Evolutionary conservation across 768 basidiomycete species (phyloP).

Genomic region (Trichaptum fuscoviolaceum): DNA sequence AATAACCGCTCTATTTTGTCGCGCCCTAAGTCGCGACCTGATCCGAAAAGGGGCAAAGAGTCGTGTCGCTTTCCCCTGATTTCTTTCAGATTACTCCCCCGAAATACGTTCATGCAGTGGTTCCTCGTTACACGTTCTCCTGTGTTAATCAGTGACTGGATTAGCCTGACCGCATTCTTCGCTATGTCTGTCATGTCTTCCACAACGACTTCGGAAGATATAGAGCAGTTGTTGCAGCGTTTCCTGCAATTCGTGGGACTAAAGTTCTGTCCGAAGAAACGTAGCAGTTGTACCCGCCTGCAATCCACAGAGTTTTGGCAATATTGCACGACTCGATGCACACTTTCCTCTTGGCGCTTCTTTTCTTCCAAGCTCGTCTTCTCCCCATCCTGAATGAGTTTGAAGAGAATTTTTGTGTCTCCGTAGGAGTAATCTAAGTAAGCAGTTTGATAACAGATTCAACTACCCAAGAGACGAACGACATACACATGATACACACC

Average conservation of each 20-base stretch:
- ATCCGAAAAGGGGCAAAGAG: conserved; percentile 46
- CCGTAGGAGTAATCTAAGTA: conserved; percentile 57
- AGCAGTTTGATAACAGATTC: conserved; percentile 3
- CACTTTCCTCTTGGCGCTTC: conserved; percentile 58
- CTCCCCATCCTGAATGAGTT: conserved; percentile 55
- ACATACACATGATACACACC: conserved; percentile 82
- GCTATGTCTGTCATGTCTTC: conserved; percentile 63
- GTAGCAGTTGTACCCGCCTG: conserved; percentile 79
- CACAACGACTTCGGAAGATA: conserved; percentile 36
- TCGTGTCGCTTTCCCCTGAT: conserved; percentile 45
- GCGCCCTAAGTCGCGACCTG: conserved; percentile 41
- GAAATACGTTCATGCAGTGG: conserved; percentile 58
- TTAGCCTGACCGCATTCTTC: conserved; percentile 49
- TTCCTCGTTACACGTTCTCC: conserved; percentile 52
- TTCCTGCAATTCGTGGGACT: conserved; percentile 55
- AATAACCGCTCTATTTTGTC: conserved; percentile 65
- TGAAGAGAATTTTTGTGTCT: conserved; percentile 52
- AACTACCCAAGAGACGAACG: neutral
- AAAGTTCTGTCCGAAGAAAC: conserved; percentile 86
- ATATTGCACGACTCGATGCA: conserved; percentile 69
- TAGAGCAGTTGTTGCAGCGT: conserved; percentile 81
- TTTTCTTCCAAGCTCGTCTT: conserved; percentile 51
- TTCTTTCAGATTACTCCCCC: conserved; percentile 50
- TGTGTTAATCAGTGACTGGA: conserved; percentile 38
- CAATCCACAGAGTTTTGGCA: conserved; percentile 81